Percentiles rank a stretch among this genome's conserved stretches.
These are phyloP conservation scores for Conringia planisiliqua DNA, from an alignment of 345 rosid genomes.

Conservation along the genomic window DNA sequence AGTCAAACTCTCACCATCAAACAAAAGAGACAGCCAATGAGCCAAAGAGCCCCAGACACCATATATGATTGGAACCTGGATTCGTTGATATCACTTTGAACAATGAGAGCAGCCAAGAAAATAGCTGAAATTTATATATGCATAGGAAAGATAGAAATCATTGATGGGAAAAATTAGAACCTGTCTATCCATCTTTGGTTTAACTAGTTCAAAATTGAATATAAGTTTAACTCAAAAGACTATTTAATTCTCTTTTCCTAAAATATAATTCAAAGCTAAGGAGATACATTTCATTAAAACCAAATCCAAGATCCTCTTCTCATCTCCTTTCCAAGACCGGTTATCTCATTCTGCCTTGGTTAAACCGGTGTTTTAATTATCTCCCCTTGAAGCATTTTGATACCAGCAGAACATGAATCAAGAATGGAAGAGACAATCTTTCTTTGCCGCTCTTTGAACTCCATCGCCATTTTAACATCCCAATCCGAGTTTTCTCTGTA, in stretches of 20 bases:
- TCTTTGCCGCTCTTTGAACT: conserved; percentile 56
- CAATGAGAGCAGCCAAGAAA: too few relatives aligned
- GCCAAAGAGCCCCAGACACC: too few relatives aligned
- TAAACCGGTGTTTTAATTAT: conserved; percentile 30
- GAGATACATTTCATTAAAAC: background rate
- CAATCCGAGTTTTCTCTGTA: conserved; percentile 52
- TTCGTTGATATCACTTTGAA: too few relatives aligned
- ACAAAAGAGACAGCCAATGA: too few relatives aligned
- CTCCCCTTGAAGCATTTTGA: conserved; percentile 51
- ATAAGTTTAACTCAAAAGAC: background rate
- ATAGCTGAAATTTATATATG: too few relatives aligned
- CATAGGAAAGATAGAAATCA: too few relatives aligned
- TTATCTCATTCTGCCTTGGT: background rate
- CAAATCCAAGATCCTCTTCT: background rate
- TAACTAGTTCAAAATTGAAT: background rate
- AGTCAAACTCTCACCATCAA: too few relatives aligned
- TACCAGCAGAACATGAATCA: conserved; percentile 63
- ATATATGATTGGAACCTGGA: too few relatives aligned
- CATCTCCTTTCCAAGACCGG: background rate
- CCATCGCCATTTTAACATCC: conserved; percentile 65
- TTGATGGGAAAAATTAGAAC: too few relatives aligned
- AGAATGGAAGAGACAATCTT: conserved; percentile 67
- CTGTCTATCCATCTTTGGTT: too few relatives aligned
- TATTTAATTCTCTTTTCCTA: background rate
- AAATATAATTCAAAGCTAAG: background rate